phyloP scores from a whole-genome alignment of 257 asterid species.

The Cruciata laevipes region DNA sequence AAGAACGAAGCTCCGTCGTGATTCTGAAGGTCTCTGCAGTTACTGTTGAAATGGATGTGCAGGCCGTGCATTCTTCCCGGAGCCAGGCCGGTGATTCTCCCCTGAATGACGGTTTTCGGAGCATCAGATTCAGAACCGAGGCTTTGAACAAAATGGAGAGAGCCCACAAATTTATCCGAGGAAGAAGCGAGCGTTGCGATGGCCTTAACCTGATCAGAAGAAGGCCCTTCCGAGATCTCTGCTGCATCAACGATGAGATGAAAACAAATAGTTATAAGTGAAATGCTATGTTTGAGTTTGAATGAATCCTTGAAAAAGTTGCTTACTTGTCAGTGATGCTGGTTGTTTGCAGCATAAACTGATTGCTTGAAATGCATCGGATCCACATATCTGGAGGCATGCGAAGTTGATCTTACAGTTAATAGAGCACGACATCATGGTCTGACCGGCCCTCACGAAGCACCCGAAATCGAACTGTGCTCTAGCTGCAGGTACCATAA shows the following conservation, averaged over 20 bases:
- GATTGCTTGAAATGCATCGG: background rate
- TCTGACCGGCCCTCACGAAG: background rate
- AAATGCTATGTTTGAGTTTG: too few species aligned
- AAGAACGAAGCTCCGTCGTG: background rate
- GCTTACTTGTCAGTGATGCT: background rate
- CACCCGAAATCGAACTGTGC: background rate
- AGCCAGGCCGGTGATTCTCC: conserved; percentile 53
- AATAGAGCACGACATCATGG: background rate
- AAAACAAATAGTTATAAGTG: too few species aligned
- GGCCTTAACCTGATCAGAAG: conserved; percentile 25
- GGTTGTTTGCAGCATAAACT: background rate
- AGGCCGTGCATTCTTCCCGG: conserved; percentile 75
- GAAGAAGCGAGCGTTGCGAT: conserved; percentile 60
- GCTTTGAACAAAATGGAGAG: conserved; percentile 51
- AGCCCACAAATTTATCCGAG: conserved; percentile 42
- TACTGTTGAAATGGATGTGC: conserved; percentile 44
- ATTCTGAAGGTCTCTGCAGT: background rate
- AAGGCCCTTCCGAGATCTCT: background rate
- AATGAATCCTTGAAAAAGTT: background rate
- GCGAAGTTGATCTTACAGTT: background rate
- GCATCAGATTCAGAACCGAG: conserved; percentile 6
- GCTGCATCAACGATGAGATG: background rate
- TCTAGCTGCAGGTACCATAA: background rate
- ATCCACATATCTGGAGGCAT: background rate
- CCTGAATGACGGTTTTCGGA: conserved; percentile 47